Base-by-base conservation (phyloP, 768 basidiomycete genomes). In the Terana coerulea region DNA sequence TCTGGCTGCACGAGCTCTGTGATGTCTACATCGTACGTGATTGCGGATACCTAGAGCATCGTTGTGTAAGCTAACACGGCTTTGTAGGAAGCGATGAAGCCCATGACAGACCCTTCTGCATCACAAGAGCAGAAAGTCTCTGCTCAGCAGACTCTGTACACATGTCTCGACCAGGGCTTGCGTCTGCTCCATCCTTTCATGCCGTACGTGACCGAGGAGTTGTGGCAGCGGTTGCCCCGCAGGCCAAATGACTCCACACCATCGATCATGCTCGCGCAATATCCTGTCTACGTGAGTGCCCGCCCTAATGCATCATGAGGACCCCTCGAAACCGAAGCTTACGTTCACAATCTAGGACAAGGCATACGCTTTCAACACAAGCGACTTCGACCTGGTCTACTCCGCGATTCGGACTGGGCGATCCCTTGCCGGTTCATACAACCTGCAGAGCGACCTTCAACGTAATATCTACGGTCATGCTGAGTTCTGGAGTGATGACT, bases 1-100 rank as follows among this genome's bases (percentile, higher is more conserved):
- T 97, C 75, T 99, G 97, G 95, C 69, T 99, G 33, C 95, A 98
- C 66, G 95, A 99, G 68, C 75, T 98, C n/a, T 99, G 97, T 64
- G 97, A 99, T 65, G 94, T 99, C 22, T 99, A 95, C 72, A 98
- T 99, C 58, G 92, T 94, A 53, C 55, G 89, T 68, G 24, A 11
- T 10, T 15, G 6, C 29, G 47, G 24, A 17, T 15, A 24, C 22
- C 9, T 14, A 6, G 12, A 14, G 26, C 43, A 24, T n/a, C n/a
- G n/a, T n/a, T n/a, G n/a, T 24, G 22, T 34, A 14, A 5, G 10
- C 17, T 49, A 28, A 29, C 14, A n/a, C 34, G 14, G 24, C 22
- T 53, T 39, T 59, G 43, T 66, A 95, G 92, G 95, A 99, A 79
- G 97, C 92, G 3, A 97, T 95, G 85, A 99, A 99, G 69, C 92